Percentiles rank a stretch among this genome's conserved stretches.
Evolutionary conservation across 176 grass and related monocot genomes (phyloP).

Genomic region (Musa itinerans): DNA sequence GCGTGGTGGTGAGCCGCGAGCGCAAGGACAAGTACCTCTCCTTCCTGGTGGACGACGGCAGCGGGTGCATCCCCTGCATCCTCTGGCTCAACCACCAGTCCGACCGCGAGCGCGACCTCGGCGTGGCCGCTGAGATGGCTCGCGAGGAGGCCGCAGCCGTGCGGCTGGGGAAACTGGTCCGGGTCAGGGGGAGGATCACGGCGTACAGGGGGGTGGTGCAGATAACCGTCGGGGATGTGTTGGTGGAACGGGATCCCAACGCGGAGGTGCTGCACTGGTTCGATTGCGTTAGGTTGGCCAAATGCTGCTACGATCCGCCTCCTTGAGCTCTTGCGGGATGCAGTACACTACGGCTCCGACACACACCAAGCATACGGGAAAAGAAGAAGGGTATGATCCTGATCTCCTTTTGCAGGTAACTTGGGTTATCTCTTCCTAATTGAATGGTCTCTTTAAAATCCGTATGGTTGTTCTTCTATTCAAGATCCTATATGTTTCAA

Average conservation of each 20-base stretch:
- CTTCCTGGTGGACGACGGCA: constrained; percentile 73
- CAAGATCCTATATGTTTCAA: no score
- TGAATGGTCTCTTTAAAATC: no score
- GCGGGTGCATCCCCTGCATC: constrained; percentile 58
- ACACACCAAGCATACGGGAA: no score
- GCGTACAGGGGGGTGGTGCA: constrained; percentile 49
- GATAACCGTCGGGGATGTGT: constrained; percentile 51
- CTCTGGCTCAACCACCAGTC: constrained; percentile 54
- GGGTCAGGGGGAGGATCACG: constrained; percentile 57
- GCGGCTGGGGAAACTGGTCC: constrained; percentile 44
- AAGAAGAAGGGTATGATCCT: no score
- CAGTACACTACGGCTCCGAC: neutral
- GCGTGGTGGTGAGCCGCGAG: constrained; percentile 47
- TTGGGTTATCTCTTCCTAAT: no score
- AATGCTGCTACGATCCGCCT: constrained; percentile 39
- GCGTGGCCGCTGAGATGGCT: constrained; percentile 39
- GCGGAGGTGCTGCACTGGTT: constrained; percentile 58
- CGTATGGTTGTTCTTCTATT: no score
- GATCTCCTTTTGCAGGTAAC: no score
- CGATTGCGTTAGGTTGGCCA: constrained; percentile 59
- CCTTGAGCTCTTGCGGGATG: neutral
- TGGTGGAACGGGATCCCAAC: constrained; percentile 76
- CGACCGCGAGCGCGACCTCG: constrained; percentile 8
- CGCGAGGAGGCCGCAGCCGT: constrained; percentile 30
- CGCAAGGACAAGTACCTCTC: constrained; percentile 43